Conservation (phyloP, 345 rosid species). For the Rhodamnia rubescens region DNA sequence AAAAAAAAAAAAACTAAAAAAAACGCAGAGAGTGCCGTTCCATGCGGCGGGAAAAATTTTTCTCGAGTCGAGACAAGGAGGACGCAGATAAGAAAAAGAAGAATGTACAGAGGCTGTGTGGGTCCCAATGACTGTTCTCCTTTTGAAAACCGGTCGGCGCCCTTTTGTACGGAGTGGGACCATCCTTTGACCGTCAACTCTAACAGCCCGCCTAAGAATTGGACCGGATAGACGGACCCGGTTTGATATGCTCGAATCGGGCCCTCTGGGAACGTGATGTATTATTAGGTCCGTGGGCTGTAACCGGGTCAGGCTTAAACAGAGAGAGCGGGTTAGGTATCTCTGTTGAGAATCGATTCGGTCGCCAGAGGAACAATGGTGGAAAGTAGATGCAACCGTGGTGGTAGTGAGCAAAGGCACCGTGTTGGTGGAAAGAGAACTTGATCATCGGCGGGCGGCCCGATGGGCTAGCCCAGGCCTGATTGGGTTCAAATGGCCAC, state of each 20-base stretch:
- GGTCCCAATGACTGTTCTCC: not conserved
- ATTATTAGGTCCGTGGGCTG: not conserved
- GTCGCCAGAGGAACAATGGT: not conserved
- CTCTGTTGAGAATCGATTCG: not conserved
- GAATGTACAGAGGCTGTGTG: not conserved
- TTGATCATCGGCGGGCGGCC: not conserved
- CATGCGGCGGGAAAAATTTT: not conserved
- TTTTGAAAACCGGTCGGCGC: not conserved
- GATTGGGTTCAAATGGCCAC: not conserved
- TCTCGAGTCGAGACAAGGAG: not conserved
- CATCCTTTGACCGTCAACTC: not conserved
- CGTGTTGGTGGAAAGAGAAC: not conserved
- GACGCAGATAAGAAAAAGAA: not conserved
- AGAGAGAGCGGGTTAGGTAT: not conserved
- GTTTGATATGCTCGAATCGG: not conserved
- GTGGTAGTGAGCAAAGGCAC: not conserved
- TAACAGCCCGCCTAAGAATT: not conserved
- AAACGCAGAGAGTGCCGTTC: not conserved
- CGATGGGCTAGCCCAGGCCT: not conserved
- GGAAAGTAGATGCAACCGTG: not conserved
- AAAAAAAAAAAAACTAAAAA: fast-evolving
- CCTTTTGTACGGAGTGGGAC: not conserved
- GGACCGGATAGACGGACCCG: not conserved
- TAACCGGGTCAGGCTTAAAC: not conserved
- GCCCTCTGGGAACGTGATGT: not conserved